Evolutionary conservation across 2,329 filamentous ascomycete species (phyloP).

Genomic region (Alternaria sp.): DNA sequence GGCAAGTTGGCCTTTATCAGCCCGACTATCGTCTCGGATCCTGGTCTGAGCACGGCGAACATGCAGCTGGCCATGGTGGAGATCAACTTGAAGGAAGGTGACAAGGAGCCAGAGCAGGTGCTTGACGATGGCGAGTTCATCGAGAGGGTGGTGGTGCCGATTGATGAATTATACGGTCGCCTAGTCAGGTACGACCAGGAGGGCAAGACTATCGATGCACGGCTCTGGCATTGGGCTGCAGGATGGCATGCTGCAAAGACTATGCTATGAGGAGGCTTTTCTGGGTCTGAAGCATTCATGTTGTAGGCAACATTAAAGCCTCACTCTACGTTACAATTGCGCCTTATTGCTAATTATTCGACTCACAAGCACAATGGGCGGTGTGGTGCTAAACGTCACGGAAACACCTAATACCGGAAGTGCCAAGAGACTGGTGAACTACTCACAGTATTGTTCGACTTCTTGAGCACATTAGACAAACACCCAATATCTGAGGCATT

Average conservation of each 20-base stretch:
- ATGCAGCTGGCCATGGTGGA: slow-evolving; percentile 70
- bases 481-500: not conserved
- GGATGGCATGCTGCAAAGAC: slow-evolving; percentile 62
- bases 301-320: not conserved
- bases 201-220: slow-evolving; percentile 65
- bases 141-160: slow-evolving; percentile 66
- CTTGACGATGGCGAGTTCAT: slow-evolving; percentile 71
- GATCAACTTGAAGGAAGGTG: slow-evolving; percentile 62
- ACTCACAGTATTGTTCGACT: not conserved
- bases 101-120: slow-evolving; percentile 63
- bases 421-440: not conserved
- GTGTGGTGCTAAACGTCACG: not conserved
- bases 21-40: slow-evolving; percentile 73
- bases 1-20: slow-evolving; percentile 62
- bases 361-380: not conserved
- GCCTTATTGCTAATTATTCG: not conserved
- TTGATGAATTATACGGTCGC: slow-evolving; percentile 65
- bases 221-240: slow-evolving; percentile 69
- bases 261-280: slow-evolving; percentile 25
- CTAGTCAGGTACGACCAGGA: slow-evolving; percentile 58
- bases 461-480: not conserved
- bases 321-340: not conserved
- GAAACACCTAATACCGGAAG: not conserved
- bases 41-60: slow-evolving; percentile 68
- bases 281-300: not conserved